Evolutionary conservation across 176 grass and related monocot species (phyloP).

Genomic region (Thinopyrum elongatum): DNA sequence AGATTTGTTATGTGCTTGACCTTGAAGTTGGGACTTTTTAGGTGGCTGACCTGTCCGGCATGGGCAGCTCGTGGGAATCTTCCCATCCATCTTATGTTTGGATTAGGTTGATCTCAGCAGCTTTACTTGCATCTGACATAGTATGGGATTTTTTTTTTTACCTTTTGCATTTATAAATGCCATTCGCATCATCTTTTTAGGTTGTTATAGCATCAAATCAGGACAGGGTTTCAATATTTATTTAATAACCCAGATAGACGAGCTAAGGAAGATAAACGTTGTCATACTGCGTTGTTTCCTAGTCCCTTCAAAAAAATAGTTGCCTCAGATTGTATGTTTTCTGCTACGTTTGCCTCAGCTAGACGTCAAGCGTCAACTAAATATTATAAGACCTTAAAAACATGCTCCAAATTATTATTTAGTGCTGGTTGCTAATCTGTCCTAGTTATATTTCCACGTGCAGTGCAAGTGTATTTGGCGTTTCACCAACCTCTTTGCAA

Average conservation of each 20-base stretch:
- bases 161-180: not conserved
- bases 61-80: constrained; percentile 24
- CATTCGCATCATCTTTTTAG: constrained; percentile 13
- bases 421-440: constrained; percentile 20
- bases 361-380: not conserved
- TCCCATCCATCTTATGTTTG: not conserved
- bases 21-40: constrained; percentile 23
- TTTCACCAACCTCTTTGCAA: constrained; percentile 91
- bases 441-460: not conserved
- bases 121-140: constrained; percentile 28
- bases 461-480: constrained; percentile 87
- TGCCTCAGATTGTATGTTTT: not conserved
- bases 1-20: constrained; percentile 36
- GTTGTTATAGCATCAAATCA: constrained; percentile 19
- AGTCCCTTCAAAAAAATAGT: not conserved
- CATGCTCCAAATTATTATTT: not conserved
- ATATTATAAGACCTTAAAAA: not conserved
- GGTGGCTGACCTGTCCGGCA: constrained; percentile 13
- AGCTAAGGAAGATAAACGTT: constrained; percentile 13
- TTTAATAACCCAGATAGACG: not conserved
- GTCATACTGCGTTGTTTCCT: not conserved
- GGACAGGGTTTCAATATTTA: not conserved
- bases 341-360: constrained; percentile 8
- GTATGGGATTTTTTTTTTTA: not conserved
- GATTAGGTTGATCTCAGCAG: not conserved